Base-by-base conservation (phyloP, 805 yeast genomes). In the Barnettozyma salicaria region DNA sequence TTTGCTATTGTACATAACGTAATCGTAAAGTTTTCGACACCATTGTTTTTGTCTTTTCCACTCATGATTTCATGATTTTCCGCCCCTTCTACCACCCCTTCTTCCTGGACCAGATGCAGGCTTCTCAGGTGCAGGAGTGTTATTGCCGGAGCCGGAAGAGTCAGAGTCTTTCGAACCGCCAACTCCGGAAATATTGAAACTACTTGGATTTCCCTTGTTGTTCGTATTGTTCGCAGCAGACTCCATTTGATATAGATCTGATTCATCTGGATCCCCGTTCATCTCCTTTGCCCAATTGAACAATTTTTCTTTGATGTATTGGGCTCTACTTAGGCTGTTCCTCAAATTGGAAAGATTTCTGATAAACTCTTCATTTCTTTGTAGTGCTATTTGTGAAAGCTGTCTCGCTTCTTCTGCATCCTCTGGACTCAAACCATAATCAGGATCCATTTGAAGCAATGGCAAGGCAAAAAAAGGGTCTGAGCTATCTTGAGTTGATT, bases 211-310 rank as follows among this genome's bases (percentile, higher is more conserved):
- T 7, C 36, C 43, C 20, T 35, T 34, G 6, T 16, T 32, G 20
- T n/a, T 23, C 6, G 23, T n/a, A 17, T n/a, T 14, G 25, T 52
- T 8, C 39, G 8, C 36, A 1, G 39, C 37, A 17, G 36, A 31
- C 7, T 58, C 64, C 28, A 47, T 53, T 25, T 63, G 65, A 27
- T 65, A 59, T 5, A 62, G 48, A 17, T 65, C 67, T 38, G 58
- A 64, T 24, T 64, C 72, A 42, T 72, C 76, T 29, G 67, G 72
- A 37, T 74, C 74, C 10, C 79, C 94, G 44, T 80, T 69, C 74
- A 84, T 82, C 54, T 89, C 96, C 50, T 74, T 74, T 39, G 92
- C 84, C 97, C 97, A 90, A 47, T 75, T 72, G 44, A 68, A 72
- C 31, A 92, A 72, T 46, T 78, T 75, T 30, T 72, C 72, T 48